A percentile compares a stretch with the other conserved stretches of the same genome.
Conservation (phyloP, 2,329 filamentous ascomycete species). For the Aureobasidium sp. region DNA sequence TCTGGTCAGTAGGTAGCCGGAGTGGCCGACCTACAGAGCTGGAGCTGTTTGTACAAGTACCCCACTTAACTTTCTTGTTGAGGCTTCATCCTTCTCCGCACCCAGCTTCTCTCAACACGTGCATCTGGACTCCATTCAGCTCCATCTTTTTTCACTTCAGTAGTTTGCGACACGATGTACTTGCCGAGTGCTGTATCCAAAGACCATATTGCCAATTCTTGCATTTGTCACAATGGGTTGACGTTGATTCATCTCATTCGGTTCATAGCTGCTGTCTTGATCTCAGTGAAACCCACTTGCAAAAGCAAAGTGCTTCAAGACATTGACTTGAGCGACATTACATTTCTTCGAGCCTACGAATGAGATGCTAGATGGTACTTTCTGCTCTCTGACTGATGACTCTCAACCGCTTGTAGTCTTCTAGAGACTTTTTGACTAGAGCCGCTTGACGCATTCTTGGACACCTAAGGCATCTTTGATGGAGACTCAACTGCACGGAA, state of each 20-base stretch:
- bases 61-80: constrained; percentile 4
- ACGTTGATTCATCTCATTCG: background rate
- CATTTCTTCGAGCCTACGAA: background rate
- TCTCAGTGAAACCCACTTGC: background rate
- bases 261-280: background rate
- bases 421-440: too few species aligned
- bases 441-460: background rate
- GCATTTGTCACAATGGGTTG: background rate
- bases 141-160: constrained; percentile 1
- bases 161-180: background rate
- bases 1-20: background rate
- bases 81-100: background rate
- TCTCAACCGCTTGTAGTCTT: too few species aligned
- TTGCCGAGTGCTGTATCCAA: background rate
- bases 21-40: background rate
- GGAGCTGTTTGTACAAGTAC: background rate
- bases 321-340: background rate
- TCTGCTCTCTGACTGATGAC: too few species aligned
- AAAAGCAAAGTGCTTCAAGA: background rate
- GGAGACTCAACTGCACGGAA: background rate
- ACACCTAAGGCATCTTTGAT: background rate
- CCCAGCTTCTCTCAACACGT: background rate
- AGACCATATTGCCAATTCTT: background rate
- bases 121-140: constrained; percentile 5
- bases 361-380: too few species aligned